These are phyloP conservation scores for Pochonia chlamydosporia DNA, from an alignment of 2,329 filamentous ascomycete genomes.

Conservation along the genomic window DNA sequence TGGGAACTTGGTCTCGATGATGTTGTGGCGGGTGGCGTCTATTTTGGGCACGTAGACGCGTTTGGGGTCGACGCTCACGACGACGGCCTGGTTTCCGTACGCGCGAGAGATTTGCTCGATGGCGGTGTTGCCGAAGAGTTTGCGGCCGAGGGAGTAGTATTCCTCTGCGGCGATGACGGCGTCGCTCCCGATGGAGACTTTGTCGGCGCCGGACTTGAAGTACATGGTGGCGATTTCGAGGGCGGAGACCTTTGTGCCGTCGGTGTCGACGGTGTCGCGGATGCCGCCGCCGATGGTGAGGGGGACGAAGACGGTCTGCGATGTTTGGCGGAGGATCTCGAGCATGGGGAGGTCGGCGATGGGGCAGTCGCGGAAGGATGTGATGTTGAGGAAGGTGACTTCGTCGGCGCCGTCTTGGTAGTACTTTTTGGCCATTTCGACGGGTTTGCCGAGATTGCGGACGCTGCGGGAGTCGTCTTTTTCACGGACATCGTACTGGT, in stretches of 20 bases:
- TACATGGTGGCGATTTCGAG: slow-evolving; percentile 94
- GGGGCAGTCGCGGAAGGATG: slow-evolving; percentile 92
- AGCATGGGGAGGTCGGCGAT: slow-evolving; percentile 92
- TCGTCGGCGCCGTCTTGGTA: slow-evolving; percentile 97
- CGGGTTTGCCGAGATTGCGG: slow-evolving; percentile 92
- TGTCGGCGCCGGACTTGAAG: slow-evolving; percentile 95
- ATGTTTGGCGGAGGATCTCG: slow-evolving; percentile 80
- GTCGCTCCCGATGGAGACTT: slow-evolving; percentile 94
- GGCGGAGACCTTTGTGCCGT: slow-evolving; percentile 80
- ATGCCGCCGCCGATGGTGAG: slow-evolving; percentile 95
- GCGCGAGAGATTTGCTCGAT: slow-evolving; percentile 93
- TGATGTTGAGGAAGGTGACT: slow-evolving; percentile 97
- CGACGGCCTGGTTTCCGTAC: slow-evolving; percentile 95
- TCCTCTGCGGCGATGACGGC: slow-evolving; percentile 90
- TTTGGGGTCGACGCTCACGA: slow-evolving; percentile 91
- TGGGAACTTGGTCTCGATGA: slow-evolving; percentile 61
- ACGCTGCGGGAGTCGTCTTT: slow-evolving; percentile 64
- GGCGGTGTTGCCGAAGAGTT: slow-evolving; percentile 73
- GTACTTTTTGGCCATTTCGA: slow-evolving; percentile 88
- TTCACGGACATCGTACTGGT: slow-evolving; percentile 97
- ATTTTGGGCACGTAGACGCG: slow-evolving; percentile 75
- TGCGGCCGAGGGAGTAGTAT: slow-evolving; percentile 67
- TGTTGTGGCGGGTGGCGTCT: slow-evolving; percentile 66
- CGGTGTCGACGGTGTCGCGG: slow-evolving; percentile 82
- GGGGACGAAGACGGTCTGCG: slow-evolving; percentile 90